A percentile compares a stretch with the other conserved stretches of the same genome.
Evolutionary conservation across 345 rosid species (phyloP).

Genomic region (Eucalyptus virginea): DNA sequence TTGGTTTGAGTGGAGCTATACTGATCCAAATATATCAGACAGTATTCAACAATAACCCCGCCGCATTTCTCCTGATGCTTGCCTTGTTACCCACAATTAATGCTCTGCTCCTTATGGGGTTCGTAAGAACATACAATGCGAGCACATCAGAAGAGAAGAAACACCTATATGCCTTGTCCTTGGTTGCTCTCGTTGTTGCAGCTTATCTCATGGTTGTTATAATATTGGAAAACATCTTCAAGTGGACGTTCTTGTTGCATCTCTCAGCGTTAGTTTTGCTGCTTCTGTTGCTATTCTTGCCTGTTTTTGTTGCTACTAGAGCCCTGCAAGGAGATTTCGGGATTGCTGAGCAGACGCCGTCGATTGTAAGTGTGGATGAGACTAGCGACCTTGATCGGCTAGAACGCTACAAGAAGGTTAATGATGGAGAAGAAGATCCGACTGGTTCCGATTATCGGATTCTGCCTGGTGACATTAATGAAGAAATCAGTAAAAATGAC

Average conservation of each 20-base stretch:
- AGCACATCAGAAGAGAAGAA: constrained; percentile 20
- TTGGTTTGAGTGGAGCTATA: constrained; percentile 48
- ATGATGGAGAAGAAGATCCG: not conserved
- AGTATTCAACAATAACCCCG: constrained; percentile 15
- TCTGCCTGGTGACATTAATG: not conserved
- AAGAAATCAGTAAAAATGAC: not conserved
- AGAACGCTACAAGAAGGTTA: not conserved
- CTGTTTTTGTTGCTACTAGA: constrained; percentile 14
- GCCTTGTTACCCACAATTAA: constrained; percentile 18
- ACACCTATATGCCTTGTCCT: constrained; percentile 28
- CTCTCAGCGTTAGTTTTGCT: constrained; percentile 13
- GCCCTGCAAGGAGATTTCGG: not conserved
- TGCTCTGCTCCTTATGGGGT: constrained; percentile 27
- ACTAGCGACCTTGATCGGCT: not conserved
- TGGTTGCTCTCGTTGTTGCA: constrained; percentile 24
- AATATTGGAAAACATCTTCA: constrained; percentile 16
- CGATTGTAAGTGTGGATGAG: not conserved
- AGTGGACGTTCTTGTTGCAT: not conserved
- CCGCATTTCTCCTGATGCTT: constrained; percentile 22
- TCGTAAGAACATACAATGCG: constrained; percentile 18
- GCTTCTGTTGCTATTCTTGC: constrained; percentile 22
- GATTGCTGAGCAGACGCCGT: not conserved
- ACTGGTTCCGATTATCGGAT: not conserved
- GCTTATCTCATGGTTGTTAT: constrained; percentile 30
- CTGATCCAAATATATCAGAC: constrained; percentile 36